These are phyloP conservation scores for Trametes gibbosa DNA, from an alignment of 768 basidiomycete species.

Conservation along the genomic window DNA sequence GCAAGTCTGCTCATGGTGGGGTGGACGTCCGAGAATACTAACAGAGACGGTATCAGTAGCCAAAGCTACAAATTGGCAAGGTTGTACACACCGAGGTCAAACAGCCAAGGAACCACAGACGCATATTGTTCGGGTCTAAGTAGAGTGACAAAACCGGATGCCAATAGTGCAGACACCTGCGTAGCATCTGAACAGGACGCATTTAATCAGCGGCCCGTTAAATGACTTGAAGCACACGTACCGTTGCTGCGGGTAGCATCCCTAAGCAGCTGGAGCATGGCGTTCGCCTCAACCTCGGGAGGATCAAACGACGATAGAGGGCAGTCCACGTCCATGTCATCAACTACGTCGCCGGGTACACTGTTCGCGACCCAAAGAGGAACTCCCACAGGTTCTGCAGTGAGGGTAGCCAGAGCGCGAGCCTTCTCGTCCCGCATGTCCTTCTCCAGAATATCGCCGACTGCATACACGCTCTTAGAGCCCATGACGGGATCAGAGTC, in stretches of 20 bases:
- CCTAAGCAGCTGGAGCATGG: not conserved
- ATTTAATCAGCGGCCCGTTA: no score
- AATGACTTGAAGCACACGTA: conserved; percentile 22
- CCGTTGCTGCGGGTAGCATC: conserved; percentile 33
- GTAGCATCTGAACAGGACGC: conserved; percentile 30
- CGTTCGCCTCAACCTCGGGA: not conserved
- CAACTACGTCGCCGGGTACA: conserved; percentile 20
- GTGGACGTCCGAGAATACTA: conserved; percentile 31
- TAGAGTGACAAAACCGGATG: conserved; percentile 39
- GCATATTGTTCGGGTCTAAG: conserved; percentile 31
- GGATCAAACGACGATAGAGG: conserved; percentile 12
- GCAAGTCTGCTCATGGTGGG: conserved; percentile 26
- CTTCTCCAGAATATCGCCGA: conserved; percentile 29
- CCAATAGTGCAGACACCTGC: conserved; percentile 40
- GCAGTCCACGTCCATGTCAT: conserved; percentile 17
- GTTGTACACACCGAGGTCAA: conserved; percentile 38
- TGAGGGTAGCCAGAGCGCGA: conserved; percentile 11
- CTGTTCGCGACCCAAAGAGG: conserved; percentile 32
- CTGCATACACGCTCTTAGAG: conserved; percentile 28
- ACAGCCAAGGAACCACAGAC: conserved; percentile 39
- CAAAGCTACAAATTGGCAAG: conserved; percentile 20
- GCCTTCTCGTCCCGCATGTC: conserved; percentile 22
- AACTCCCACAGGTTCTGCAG: conserved; percentile 24
- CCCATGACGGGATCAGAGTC: conserved; percentile 31
- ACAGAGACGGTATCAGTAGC: conserved; percentile 14